Percentiles rank a stretch among this genome's conserved stretches.
phyloP scores from a whole-genome alignment of 495 filamentous ascomycete genomes.

The Penicillium robsamsonii region DNA sequence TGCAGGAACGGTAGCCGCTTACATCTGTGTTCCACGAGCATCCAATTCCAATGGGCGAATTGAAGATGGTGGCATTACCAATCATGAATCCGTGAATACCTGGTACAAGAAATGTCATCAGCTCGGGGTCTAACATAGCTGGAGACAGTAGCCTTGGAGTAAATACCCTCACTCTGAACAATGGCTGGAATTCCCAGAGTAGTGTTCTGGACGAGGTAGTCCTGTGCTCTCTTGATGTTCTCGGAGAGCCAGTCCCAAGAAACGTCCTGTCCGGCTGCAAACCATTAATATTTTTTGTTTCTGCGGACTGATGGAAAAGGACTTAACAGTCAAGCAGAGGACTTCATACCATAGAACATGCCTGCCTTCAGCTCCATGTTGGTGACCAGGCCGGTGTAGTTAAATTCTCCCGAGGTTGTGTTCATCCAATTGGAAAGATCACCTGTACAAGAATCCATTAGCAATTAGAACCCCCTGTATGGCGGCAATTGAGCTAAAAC shows the following conservation, averaged over 20 bases:
- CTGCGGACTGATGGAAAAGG: not conserved
- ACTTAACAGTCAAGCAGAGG: not conserved
- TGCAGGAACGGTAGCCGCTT: not conserved
- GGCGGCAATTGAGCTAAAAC: not conserved
- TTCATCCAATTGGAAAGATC: constrained; percentile 73
- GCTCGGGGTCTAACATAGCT: not conserved
- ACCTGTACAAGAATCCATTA: constrained; percentile 29
- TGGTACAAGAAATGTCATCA: constrained; percentile 7
- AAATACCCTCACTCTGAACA: constrained; percentile 62
- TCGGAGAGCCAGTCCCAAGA: constrained; percentile 59
- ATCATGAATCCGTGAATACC: constrained; percentile 67
- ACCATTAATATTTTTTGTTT: not conserved
- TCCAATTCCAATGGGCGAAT: constrained; percentile 67
- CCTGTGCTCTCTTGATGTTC: constrained; percentile 59
- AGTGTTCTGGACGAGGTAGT: constrained; percentile 62
- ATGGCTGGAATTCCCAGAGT: constrained; percentile 66
- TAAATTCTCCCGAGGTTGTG: constrained; percentile 55
- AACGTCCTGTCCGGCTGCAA: constrained; percentile 59
- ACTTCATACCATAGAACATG: constrained; percentile 54
- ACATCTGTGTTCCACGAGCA: constrained; percentile 61
- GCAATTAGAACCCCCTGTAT: not conserved
- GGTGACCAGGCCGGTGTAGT: constrained; percentile 59
- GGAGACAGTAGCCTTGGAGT: not conserved
- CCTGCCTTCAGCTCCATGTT: constrained; percentile 63
- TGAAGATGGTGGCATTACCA: constrained; percentile 72